Base-by-base conservation (phyloP, 202 grass and related monocot genomes). In the Alloteropsis angusta region DNA sequence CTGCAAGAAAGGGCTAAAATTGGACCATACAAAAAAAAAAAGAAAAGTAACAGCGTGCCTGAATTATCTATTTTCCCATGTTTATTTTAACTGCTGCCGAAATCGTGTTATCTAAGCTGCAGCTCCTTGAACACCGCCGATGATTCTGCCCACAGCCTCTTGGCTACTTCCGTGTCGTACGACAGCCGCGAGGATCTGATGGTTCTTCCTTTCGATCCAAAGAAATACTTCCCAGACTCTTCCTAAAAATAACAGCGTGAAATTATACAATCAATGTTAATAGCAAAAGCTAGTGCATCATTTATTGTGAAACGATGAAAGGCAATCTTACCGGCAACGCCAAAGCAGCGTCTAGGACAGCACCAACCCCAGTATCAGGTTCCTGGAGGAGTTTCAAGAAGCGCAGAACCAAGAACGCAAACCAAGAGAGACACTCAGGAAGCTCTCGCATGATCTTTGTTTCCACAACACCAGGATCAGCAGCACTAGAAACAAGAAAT, bases 391-490 rank as follows among this genome's bases (percentile, higher is more conserved):
- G 85, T 46, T 80, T 73, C 47, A 94, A 17, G 60, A 81, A 26
- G 43, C 75, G 79, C 4, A 94, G 39, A 81, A 81, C 78, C 44
- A 83, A 84, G 82, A 89, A 79, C 0, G 95, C 87, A 5, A 85
- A 81, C 56, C 58, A 77, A 16, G 75, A 90, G 61, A 98, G 71
- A 5, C 57, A 81, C 39, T 68, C 39, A 73, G 95, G 87, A 79
- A 98, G 77, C 79, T 98, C 89, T n/a, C 83, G 81, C 95, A 98
- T 98, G 62, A 98, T 94, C 66, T 82, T 78, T 55, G 95, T 98
- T 60, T 92, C 71, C 12, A 90, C 92, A 7, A 85, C 58, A 53
- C 95, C 92, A 4, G 92, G 92, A 84, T 98, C 95, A 52, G 95
- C 92, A 77, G 84, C 85, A 62, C 95, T 98, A 76, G 50, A 69